phyloP scores from a whole-genome alignment of 2,329 filamentous ascomycete species.

The Cladosporium sp. region DNA sequence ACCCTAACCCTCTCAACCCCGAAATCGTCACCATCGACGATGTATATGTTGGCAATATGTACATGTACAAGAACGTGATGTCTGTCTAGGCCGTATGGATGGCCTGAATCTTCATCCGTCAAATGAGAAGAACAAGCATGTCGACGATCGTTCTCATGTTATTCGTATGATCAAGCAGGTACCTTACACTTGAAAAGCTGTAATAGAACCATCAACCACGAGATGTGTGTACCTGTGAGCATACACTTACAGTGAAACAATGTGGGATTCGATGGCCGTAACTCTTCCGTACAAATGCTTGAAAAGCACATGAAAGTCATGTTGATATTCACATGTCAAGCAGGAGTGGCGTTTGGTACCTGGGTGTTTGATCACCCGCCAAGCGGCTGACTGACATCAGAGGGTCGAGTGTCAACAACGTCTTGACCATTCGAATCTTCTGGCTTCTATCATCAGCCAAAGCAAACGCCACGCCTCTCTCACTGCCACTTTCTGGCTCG shows the following conservation, averaged over 20 bases:
- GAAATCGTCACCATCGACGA: background rate
- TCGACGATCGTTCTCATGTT: background rate
- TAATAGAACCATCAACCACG: background rate
- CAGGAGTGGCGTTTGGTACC: background rate
- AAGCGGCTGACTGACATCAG: constrained; percentile 6
- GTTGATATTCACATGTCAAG: background rate
- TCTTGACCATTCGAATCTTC: constrained; percentile 5
- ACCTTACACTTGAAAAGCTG: background rate
- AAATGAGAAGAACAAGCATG: background rate
- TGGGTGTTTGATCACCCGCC: background rate
- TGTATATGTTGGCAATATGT: background rate
- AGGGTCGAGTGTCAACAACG: constrained; percentile 11
- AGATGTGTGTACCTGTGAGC: background rate
- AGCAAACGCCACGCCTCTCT: background rate
- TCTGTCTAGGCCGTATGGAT: background rate
- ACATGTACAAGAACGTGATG: background rate
- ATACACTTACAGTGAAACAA: background rate
- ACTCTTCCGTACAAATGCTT: background rate
- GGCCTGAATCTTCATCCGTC: background rate
- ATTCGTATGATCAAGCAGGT: background rate
- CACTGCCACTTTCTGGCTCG: background rate
- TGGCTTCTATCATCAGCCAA: background rate
- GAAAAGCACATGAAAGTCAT: background rate
- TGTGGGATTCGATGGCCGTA: background rate
- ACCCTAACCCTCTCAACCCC: background rate